phyloP scores from a whole-genome alignment of 108 stramenopile genomes.

The Skeletonema potamos region DNA sequence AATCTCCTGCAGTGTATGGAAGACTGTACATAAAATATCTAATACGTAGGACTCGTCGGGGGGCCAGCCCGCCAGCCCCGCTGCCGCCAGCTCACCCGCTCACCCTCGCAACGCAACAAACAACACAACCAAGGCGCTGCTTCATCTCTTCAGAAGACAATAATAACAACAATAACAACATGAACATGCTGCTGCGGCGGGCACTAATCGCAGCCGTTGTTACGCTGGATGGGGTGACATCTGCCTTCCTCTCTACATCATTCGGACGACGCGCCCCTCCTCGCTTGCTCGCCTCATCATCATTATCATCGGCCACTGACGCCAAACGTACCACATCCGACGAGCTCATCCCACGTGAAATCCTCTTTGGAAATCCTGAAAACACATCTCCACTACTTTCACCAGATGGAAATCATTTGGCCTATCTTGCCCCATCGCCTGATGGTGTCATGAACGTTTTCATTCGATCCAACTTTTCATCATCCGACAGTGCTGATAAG shows the following conservation, averaged over 20 bases:
- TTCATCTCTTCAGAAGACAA: too few species aligned
- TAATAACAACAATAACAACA: too few species aligned
- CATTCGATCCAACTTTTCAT: constrained; percentile 17
- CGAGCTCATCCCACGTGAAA: constrained; percentile 34
- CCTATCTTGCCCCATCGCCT: constrained; percentile 50
- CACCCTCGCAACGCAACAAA: too few species aligned
- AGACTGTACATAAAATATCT: too few species aligned
- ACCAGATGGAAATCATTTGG: constrained; percentile 45
- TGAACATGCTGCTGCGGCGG: too few species aligned
- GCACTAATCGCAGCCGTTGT: not conserved
- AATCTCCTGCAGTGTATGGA: too few species aligned
- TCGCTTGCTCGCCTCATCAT: not conserved
- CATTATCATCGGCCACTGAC: not conserved
- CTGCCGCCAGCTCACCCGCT: too few species aligned
- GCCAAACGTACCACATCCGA: constrained; percentile 32
- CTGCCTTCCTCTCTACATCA: not conserved
- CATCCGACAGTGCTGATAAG: not conserved
- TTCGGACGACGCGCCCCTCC: too few species aligned
- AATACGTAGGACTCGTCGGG: too few species aligned
- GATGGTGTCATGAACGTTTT: constrained; percentile 56
- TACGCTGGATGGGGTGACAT: not conserved
- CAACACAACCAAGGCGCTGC: too few species aligned
- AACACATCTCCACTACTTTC: constrained; percentile 51
- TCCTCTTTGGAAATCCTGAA: constrained; percentile 64
- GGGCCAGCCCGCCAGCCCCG: too few species aligned